phyloP scores from a whole-genome alignment of 208 protist species.

The Trypanosoma brucei region DNA sequence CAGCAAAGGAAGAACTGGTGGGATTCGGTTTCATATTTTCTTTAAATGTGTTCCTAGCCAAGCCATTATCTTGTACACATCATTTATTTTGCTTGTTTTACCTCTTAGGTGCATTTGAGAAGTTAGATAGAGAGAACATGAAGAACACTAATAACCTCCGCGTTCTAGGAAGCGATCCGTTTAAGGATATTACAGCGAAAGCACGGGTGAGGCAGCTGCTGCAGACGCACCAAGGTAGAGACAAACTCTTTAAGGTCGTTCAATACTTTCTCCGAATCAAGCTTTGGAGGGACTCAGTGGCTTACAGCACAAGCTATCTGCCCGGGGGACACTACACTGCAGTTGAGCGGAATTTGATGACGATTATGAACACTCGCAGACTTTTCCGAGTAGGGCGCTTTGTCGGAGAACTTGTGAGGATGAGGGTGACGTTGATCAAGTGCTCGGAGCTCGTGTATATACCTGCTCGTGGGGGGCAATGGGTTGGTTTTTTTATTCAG shows the following conservation, averaged over 20 bases:
- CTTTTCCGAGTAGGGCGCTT: conserved; percentile 87
- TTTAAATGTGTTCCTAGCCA: too few species aligned
- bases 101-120: too few species aligned
- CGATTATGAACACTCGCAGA: conserved; percentile 83
- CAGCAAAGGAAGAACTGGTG: too few species aligned
- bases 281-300: conserved; percentile 75
- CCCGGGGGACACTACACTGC: conserved; percentile 71
- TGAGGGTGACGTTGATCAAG: conserved; percentile 85
- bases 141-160: conserved; percentile 52
- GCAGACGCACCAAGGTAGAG: conserved; percentile 85
- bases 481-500: conserved; percentile 85
- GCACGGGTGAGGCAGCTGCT: conserved; percentile 84
- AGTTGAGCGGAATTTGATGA: conserved; percentile 86
- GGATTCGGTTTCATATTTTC: too few species aligned
- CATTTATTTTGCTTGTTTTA: too few species aligned
- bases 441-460: conserved; percentile 85
- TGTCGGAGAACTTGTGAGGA: conserved; percentile 86
- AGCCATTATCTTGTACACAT: too few species aligned
- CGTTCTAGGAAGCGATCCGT: conserved; percentile 79
- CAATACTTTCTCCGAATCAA: conserved; percentile 84
- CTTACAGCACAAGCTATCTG: conserved; percentile 74
- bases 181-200: conserved; percentile 81
- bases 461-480: conserved; percentile 69
- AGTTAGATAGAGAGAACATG: background rate
- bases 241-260: conserved; percentile 88